phyloP scores from a whole-genome alignment of 257 asterid genomes.

The Nicotiana undulata region DNA sequence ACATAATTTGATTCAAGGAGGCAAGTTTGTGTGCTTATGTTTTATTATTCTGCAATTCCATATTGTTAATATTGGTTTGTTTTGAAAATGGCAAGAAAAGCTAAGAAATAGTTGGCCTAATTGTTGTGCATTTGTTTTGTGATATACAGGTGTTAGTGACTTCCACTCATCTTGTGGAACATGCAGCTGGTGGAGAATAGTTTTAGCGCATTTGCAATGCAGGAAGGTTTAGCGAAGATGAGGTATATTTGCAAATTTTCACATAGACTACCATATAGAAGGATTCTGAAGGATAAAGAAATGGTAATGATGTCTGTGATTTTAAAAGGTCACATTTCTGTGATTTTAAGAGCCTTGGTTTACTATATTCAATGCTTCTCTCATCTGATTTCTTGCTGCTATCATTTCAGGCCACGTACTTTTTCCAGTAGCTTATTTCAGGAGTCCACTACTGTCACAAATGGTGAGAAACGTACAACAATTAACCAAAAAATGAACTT shows the following conservation, averaged over 20 bases:
- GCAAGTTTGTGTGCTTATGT: not conserved
- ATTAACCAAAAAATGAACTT: not conserved
- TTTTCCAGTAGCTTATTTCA: conserved; percentile 81
- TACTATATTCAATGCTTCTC: not conserved
- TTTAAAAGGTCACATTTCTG: not conserved
- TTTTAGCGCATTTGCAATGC: conserved; percentile 83
- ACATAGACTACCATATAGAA: too few relatives aligned
- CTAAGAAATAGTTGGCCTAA: not conserved
- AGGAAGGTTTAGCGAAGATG: conserved; percentile 83
- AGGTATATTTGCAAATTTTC: conserved; percentile 31
- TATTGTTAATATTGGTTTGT: not conserved
- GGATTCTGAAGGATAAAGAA: not conserved
- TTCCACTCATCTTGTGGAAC: too few relatives aligned
- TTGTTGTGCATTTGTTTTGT: conserved; percentile 5
- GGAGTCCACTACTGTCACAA: conserved; percentile 75
- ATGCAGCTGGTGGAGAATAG: conserved; percentile 84
- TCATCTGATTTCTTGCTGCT: not conserved
- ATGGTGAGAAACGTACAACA: conserved; percentile 32
- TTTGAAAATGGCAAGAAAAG: not conserved
- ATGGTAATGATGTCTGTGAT: not conserved
- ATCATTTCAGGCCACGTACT: conserved; percentile 63
- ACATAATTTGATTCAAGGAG: too few relatives aligned
- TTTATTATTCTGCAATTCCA: not conserved
- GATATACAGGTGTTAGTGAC: conserved; percentile 50
- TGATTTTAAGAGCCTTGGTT: not conserved